Evolutionary conservation across 345 rosid species (phyloP).

Genomic region (Brassica incana): DNA sequence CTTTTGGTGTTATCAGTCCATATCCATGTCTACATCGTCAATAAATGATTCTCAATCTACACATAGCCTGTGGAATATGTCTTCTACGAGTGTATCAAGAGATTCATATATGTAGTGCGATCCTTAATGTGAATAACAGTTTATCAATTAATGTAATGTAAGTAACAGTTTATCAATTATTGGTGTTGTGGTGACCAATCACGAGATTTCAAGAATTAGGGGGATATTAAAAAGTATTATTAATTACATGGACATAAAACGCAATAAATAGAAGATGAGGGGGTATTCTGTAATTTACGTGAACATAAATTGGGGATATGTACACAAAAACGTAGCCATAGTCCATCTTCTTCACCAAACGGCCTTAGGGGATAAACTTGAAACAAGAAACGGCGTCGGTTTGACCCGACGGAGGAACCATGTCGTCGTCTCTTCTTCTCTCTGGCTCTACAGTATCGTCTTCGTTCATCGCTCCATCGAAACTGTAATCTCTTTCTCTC

Average conservation of each 20-base stretch:
- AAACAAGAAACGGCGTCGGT: conserved; percentile 32
- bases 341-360: conserved; percentile 1
- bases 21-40: neutral
- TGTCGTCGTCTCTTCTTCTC: conserved; percentile 60
- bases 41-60: neutral
- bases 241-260: neutral
- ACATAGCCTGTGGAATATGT: neutral
- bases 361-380: neutral
- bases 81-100: neutral
- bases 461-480: conserved; percentile 43
- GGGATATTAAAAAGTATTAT: neutral
- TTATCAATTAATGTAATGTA: neutral
- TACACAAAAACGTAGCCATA: neutral
- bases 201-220: neutral
- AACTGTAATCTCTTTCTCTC: conserved; percentile 45
- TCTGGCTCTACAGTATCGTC: conserved; percentile 54
- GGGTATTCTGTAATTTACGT: neutral
- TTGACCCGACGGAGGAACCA: conserved; percentile 35
- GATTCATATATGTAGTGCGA: neutral
- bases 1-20: conserved; percentile 16
- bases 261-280: neutral
- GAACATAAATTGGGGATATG: neutral
- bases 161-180: neutral
- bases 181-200: neutral
- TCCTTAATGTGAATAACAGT: neutral